phyloP scores from a whole-genome alignment of 768 basidiomycete species.

The Podaxis carcinomalis region DNA sequence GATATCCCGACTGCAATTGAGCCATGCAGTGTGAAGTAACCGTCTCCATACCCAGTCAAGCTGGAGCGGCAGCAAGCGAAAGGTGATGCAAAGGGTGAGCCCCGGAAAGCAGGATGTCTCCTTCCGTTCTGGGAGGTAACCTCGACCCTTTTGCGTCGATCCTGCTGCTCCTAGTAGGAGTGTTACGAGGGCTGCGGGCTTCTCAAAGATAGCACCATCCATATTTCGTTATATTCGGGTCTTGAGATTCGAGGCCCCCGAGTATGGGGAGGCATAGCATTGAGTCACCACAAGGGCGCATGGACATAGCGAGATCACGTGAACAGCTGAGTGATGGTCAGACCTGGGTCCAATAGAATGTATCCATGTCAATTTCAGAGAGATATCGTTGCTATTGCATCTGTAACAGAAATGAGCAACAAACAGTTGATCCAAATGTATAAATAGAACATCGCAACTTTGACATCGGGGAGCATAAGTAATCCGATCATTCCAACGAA shows the following conservation, averaged over 20 bases:
- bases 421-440: not conserved
- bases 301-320: too few species aligned
- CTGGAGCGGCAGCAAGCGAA: not conserved
- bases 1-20: not conserved
- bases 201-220: not conserved
- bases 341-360: not conserved
- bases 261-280: not conserved
- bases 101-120: not conserved
- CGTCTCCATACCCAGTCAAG: not conserved
- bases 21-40: not conserved
- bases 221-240: not conserved
- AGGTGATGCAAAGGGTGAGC: not conserved
- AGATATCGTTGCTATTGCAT: not conserved
- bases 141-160: not conserved
- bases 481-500: not conserved
- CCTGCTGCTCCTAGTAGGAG: not conserved
- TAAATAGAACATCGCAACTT: not conserved
- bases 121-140: not conserved
- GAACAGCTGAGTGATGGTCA: too few species aligned
- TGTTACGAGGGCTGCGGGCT: not conserved
- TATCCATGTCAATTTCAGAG: not conserved
- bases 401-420: not conserved
- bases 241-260: not conserved
- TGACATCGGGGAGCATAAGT: not conserved
- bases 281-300: too few species aligned